Base-by-base conservation (phyloP, 768 basidiomycete genomes). In the Baorangia bicolor region DNA sequence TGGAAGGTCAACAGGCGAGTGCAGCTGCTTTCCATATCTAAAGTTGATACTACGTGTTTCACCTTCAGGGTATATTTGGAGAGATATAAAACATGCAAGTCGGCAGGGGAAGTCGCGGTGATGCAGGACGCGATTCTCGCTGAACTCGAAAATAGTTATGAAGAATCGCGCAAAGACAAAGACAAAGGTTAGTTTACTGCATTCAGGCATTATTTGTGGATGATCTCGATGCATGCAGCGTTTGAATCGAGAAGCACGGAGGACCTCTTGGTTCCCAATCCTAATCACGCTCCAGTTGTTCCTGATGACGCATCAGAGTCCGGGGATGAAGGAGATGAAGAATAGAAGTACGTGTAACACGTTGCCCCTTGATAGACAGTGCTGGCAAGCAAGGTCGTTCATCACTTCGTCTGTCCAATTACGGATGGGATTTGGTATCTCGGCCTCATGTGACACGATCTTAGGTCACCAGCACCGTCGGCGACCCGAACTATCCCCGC, bases 1-100 rank as follows among this genome's bases (percentile, higher is more conserved):
- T 90, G 81, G 75, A 77, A 85, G 51, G 86, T 99, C 50, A 99
- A 99, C 69, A 73, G 79, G 92, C 88, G 55, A 49, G 53, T 53
- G 16, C 37, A 21, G 23, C 35, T 12, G 8, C 33, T 12, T 21
- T 28, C 23, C n/a, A 10, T 45, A 30, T 35, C 9, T 21, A 8
- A 14, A 41, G 46, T 35, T 37, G 28, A 62, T 14, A 28, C n/a
- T n/a, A n/a, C 5, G 34, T 28, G 40, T 34, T 20, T 30, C 47
- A 11, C 16, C 46, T 30, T 6, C 13, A 64, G 58, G 18, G 34
- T 44, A 64, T 85, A 88, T 56, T 74, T 99, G 50, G 82, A 89
- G 53, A 80, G 78, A 44, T 99, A 99, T 67, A 78, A 81, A 58
- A 85, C 78, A 34, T 98, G 95, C 65, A 72, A 67, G 2, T 81